These are phyloP conservation scores for Pseudocercospora macadamiae DNA, from an alignment of 2,329 filamentous ascomycete genomes.

Conservation along the genomic window DNA sequence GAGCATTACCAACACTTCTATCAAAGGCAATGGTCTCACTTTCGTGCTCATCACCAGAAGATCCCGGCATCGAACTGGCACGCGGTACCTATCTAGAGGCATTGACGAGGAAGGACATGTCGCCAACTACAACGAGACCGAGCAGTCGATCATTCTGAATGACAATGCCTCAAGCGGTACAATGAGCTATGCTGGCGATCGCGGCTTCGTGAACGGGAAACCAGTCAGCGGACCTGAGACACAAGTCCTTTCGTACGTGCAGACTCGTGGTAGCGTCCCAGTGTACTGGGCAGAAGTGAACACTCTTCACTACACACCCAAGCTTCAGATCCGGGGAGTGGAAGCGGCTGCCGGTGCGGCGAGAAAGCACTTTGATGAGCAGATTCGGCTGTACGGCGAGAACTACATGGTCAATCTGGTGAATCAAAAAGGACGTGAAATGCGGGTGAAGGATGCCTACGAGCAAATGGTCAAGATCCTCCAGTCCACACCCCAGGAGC, in stretches of 20 bases:
- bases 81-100: slow-evolving; percentile 91
- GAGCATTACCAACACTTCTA: slow-evolving; percentile 80
- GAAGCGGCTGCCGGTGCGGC: slow-evolving; percentile 80
- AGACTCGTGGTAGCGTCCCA: slow-evolving; percentile 93
- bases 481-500: slow-evolving; percentile 69
- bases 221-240: slow-evolving; percentile 70
- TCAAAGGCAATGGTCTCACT: slow-evolving; percentile 83
- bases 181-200: slow-evolving; percentile 77
- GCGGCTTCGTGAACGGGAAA: slow-evolving; percentile 75
- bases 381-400: slow-evolving; percentile 90
- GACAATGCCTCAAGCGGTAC: slow-evolving; percentile 72
- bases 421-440: slow-evolving; percentile 92
- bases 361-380: slow-evolving; percentile 86
- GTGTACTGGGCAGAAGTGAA: slow-evolving; percentile 98
- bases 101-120: slow-evolving; percentile 92
- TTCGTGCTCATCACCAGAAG: slow-evolving; percentile 86
- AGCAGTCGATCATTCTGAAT: slow-evolving; percentile 88
- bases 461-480: slow-evolving; percentile 84
- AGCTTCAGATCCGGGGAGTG: slow-evolving; percentile 81
- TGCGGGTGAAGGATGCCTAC: slow-evolving; percentile 87
- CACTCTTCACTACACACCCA: slow-evolving; percentile 86
- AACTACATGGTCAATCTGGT: slow-evolving; percentile 97
- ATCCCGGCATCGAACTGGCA: slow-evolving; percentile 85
- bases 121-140: slow-evolving; percentile 99
- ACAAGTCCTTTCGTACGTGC: slow-evolving; percentile 91